Evolutionary conservation across 163 green algal genomes (phyloP).

Genomic region (Coccomyxa subellipsoidea): DNA sequence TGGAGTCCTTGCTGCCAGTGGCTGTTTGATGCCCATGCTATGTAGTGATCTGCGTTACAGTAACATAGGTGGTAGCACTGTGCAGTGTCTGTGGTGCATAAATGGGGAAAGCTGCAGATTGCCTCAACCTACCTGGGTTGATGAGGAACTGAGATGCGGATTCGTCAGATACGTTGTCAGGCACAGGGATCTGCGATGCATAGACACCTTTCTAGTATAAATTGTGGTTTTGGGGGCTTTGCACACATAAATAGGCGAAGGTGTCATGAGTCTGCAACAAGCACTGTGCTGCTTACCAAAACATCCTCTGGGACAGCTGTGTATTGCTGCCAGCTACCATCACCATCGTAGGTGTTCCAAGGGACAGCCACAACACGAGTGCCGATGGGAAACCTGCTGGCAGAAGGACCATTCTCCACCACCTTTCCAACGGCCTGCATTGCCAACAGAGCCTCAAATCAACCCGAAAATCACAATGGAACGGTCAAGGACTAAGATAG

Average conservation of each 20-base stretch:
- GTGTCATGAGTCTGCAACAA: not conserved
- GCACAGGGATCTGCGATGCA: constrained; percentile 30
- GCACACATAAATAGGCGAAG: not conserved
- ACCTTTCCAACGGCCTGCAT: constrained; percentile 55
- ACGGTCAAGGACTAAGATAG: no score
- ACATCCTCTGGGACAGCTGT: constrained; percentile 4
- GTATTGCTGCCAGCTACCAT: constrained; percentile 60
- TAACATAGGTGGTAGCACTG: no score
- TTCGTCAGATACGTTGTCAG: constrained; percentile 49
- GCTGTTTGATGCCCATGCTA: no score
- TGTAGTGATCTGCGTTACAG: no score
- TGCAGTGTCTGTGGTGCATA: constrained; percentile 15
- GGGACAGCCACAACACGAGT: constrained; percentile 25
- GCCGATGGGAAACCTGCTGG: constrained; percentile 18
- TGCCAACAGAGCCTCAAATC: not conserved
- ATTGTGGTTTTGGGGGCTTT: no score
- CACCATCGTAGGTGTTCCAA: constrained; percentile 22
- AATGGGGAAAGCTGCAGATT: no score
- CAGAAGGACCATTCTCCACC: constrained; percentile 18
- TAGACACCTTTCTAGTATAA: not conserved
- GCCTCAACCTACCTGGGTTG: constrained; percentile 2
- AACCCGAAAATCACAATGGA: not conserved
- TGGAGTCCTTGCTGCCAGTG: no score
- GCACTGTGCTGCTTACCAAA: constrained; percentile 4
- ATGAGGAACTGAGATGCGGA: constrained; percentile 47